A percentile compares a stretch with the other conserved stretches of the same genome.
These are phyloP conservation scores for Neophaeococcomyces aloes DNA, from an alignment of 2,329 filamentous ascomycete species.

Conservation along the genomic window DNA sequence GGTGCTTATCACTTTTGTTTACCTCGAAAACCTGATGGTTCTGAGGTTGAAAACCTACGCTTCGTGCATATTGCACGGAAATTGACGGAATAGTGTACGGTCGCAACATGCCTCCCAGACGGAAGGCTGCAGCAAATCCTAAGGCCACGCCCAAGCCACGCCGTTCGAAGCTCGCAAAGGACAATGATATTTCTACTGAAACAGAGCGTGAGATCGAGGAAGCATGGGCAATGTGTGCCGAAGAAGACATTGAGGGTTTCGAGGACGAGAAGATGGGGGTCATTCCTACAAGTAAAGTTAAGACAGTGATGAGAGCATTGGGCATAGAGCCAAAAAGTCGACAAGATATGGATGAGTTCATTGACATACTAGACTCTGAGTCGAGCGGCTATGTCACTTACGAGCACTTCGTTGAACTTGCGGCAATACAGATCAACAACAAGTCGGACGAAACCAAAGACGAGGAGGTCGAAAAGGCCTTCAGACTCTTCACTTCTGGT, in stretches of 20 bases:
- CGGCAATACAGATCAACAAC: slow-evolving; percentile 70
- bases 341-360: slow-evolving; percentile 61
- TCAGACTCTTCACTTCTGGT: slow-evolving; percentile 54
- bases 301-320: slow-evolving; percentile 67
- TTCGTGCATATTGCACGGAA: too few relatives aligned
- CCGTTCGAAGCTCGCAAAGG: slow-evolving; percentile 81
- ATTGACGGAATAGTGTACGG: too few relatives aligned
- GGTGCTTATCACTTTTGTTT: too few relatives aligned
- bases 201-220: slow-evolving; percentile 87
- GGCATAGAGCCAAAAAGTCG: slow-evolving; percentile 56
- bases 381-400: slow-evolving; percentile 67
- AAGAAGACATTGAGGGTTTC: slow-evolving; percentile 43
- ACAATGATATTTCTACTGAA: slow-evolving; percentile 71
- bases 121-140: slow-evolving; percentile 6
- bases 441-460: slow-evolving; percentile 38
- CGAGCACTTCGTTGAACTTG: slow-evolving; percentile 73
- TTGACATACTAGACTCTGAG: slow-evolving; percentile 74
- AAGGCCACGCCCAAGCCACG: slow-evolving; percentile 38
- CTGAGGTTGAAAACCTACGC: too few relatives aligned
- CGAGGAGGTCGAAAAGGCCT: slow-evolving; percentile 71
- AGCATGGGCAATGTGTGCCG: slow-evolving; percentile 71
- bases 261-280: slow-evolving; percentile 63
- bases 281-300: slow-evolving; percentile 56
- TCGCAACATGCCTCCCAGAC: slow-evolving; percentile 3
- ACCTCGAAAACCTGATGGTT: too few relatives aligned